Conservation (phyloP, 2,329 filamentous ascomycete genomes). For the Pezicula rhizophila region DNA sequence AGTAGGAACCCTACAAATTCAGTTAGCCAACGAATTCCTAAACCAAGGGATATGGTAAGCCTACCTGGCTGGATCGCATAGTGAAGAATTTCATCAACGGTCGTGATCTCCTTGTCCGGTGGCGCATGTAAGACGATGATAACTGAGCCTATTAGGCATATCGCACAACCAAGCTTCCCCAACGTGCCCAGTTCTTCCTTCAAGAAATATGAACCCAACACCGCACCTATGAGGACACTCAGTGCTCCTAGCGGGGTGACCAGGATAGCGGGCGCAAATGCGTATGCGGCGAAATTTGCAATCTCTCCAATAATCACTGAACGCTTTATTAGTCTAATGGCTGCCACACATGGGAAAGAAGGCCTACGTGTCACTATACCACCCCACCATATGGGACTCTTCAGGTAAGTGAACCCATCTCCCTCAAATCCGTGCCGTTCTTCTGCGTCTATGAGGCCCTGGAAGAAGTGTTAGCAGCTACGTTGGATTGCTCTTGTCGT, state of each 20-base stretch:
- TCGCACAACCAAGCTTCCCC: slow-evolving; percentile 91
- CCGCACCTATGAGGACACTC: slow-evolving; percentile 89
- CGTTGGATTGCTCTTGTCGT: neutral
- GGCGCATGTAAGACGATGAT: slow-evolving; percentile 97
- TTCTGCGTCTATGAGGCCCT: slow-evolving; percentile 87
- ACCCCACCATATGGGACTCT: slow-evolving; percentile 95
- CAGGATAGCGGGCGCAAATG: slow-evolving; percentile 96
- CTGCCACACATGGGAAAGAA: slow-evolving; percentile 4
- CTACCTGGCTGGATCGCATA: slow-evolving; percentile 88
- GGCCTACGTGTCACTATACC: slow-evolving; percentile 80
- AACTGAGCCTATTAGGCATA: slow-evolving; percentile 90
- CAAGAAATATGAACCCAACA: slow-evolving; percentile 90
- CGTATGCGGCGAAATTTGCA: slow-evolving; percentile 96
- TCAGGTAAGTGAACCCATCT: slow-evolving; percentile 89
- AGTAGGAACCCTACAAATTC: slow-evolving; percentile 68
- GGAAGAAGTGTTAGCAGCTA: slow-evolving; percentile 17
- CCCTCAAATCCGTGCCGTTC: slow-evolving; percentile 93
- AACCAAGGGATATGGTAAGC: slow-evolving; percentile 15
- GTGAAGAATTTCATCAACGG: slow-evolving; percentile 83
- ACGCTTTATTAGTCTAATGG: slow-evolving; percentile 20
- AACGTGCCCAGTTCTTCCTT: slow-evolving; percentile 84
- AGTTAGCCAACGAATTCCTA: slow-evolving; percentile 5
- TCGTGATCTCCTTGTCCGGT: slow-evolving; percentile 84
- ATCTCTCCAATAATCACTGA: slow-evolving; percentile 87
- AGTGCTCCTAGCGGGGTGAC: slow-evolving; percentile 92